A percentile compares a stretch with the other conserved stretches of the same genome.
phyloP scores from a whole-genome alignment of 2,329 filamentous ascomycete species.

The Fusarium temperatum region DNA sequence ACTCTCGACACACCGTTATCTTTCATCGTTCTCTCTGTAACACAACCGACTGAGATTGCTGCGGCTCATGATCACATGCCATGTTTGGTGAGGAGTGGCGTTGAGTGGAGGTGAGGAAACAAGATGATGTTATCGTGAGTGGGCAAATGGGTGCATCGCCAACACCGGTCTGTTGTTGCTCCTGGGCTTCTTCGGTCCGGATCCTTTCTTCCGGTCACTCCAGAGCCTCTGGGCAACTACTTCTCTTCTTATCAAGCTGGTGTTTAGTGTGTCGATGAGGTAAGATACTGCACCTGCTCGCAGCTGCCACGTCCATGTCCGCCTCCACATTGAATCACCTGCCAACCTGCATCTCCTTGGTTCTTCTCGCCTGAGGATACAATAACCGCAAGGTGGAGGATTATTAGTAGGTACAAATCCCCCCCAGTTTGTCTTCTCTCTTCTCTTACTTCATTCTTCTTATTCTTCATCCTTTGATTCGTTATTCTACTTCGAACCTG shows the following conservation, averaged over 20 bases:
- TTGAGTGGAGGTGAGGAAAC: background rate
- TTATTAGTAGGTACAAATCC: background rate
- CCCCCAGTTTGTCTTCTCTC: background rate
- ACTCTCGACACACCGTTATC: constrained; percentile 17
- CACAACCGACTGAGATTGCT: background rate
- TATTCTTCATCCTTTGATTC: constrained; percentile 31
- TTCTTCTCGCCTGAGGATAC: constrained; percentile 34
- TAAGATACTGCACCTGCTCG: constrained; percentile 26
- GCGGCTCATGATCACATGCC: constrained; percentile 13
- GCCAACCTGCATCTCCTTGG: constrained; percentile 10
- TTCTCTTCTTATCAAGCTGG: background rate
- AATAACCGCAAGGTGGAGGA: constrained; percentile 6
- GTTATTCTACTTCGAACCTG: constrained; percentile 26
- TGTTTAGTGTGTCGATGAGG: background rate
- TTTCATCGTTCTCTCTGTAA: constrained; percentile 4
- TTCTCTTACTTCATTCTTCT: constrained; percentile 9
- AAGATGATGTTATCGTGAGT: constrained; percentile 14
- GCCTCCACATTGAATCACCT: constrained; percentile 27
- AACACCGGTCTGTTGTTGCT: constrained; percentile 7
- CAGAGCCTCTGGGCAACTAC: background rate
- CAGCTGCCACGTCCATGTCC: constrained; percentile 36
- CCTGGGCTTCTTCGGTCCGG: background rate
- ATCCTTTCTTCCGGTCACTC: constrained; percentile 14
- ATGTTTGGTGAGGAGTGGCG: background rate
- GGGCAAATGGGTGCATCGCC: constrained; percentile 1